Percentiles rank a stretch among this genome's conserved stretches.
Evolutionary conservation across 495 filamentous ascomycete species (phyloP).

Genomic region (Aspergillus ostianus): DNA sequence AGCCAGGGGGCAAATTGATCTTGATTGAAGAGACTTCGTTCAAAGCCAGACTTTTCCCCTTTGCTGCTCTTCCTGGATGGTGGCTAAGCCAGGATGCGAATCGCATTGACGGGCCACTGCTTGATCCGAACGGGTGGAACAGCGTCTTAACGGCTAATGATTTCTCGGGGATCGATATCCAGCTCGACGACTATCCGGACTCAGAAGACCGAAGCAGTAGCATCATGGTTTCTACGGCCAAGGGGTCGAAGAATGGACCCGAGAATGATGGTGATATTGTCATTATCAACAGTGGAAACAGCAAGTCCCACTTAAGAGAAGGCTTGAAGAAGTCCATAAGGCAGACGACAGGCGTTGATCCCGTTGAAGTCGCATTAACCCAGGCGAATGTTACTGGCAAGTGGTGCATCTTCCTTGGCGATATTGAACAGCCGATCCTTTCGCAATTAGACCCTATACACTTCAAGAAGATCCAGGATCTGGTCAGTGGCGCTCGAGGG

Average conservation of each 20-base stretch:
- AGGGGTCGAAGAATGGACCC: neutral
- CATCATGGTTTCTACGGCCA: neutral
- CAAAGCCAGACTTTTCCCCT: conserved; percentile 26
- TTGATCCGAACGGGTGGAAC: neutral
- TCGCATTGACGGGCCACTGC: neutral
- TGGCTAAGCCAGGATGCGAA: conserved; percentile 23
- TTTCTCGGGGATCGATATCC: neutral
- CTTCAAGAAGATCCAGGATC: conserved; percentile 27
- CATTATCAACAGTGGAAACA: neutral
- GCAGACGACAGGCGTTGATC: conserved; percentile 17
- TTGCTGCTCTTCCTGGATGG: conserved; percentile 32
- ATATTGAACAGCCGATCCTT: conserved; percentile 23
- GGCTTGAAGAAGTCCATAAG: conserved; percentile 15
- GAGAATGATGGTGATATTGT: neutral
- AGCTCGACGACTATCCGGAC: conserved; percentile 2
- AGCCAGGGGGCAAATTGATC: conserved; percentile 27
- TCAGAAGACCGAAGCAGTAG: neutral
- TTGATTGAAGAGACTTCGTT: conserved; percentile 31
- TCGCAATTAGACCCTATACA: conserved; percentile 20
- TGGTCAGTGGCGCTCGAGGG: conserved; percentile 24
- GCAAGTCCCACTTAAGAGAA: neutral
- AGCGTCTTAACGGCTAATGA: neutral
- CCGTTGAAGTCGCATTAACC: conserved; percentile 9
- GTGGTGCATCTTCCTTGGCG: conserved; percentile 34
- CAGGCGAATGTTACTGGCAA: conserved; percentile 25